Conservation (phyloP, 306 rosid genomes). For the Fagus crenata region DNA sequence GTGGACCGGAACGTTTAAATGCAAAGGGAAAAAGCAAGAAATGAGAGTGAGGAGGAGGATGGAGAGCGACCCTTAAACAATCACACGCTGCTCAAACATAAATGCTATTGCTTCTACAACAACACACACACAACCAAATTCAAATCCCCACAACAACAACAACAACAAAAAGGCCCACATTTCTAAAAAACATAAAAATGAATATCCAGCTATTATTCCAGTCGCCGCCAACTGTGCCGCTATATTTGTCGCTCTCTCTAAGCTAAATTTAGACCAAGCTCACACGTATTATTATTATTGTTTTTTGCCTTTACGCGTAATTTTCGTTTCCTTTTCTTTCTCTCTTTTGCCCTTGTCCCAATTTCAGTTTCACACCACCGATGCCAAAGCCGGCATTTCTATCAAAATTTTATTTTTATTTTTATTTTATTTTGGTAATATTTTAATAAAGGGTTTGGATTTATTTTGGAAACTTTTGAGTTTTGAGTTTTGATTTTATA, state of each 20-base stretch:
- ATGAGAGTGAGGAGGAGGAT: conserved; percentile 23
- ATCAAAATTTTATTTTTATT: not conserved
- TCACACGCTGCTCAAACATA: conserved; percentile 24
- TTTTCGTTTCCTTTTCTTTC: not conserved
- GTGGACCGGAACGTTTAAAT: conserved; percentile 63
- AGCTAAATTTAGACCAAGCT: conserved; percentile 31
- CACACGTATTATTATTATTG: not conserved
- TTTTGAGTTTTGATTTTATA: not conserved
- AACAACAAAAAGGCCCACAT: not conserved
- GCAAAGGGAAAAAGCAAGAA: conserved; percentile 2
- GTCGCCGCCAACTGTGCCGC: conserved; percentile 44
- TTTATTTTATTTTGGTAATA: not conserved
- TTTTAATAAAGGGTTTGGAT: conserved; percentile 2
- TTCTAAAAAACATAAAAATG: not conserved
- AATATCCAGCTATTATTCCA: not conserved
- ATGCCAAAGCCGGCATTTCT: not conserved
- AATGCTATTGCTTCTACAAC: conserved; percentile 23
- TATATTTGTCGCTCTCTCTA: conserved; percentile 25
- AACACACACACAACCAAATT: not conserved
- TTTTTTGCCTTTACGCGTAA: conserved; percentile 34
- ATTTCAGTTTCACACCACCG: not conserved
- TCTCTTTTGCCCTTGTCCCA: not conserved
- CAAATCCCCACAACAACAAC: not conserved
- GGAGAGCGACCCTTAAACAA: conserved; percentile 41
- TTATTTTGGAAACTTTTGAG: conserved; percentile 1